phyloP scores from a whole-genome alignment of 805 yeast genomes.

The Cyberlindnera samutprakarnensis region DNA sequence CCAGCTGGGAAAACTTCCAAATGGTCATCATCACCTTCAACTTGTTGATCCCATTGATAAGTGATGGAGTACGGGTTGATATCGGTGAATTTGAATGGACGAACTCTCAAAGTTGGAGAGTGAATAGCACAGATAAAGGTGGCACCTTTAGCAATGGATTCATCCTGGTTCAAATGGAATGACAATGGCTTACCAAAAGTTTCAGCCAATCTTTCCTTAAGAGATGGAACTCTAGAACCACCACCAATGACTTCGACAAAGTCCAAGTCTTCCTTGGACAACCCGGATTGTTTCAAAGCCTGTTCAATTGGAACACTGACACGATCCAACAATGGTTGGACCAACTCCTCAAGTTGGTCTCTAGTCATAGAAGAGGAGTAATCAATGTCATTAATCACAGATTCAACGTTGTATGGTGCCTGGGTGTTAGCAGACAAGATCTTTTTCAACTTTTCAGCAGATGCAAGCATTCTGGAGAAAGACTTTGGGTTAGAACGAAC shows the following conservation, averaged over 20 bases:
- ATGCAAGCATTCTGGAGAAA: slow-evolving; percentile 82
- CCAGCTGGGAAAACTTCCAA: slow-evolving; percentile 97
- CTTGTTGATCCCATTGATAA: slow-evolving; percentile 90
- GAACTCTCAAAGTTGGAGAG: slow-evolving; percentile 96
- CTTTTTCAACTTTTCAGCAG: slow-evolving; percentile 92
- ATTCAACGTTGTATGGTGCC: slow-evolving; percentile 93
- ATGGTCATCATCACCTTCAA: slow-evolving; percentile 81
- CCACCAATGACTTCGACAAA: slow-evolving; percentile 97
- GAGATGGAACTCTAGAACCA: slow-evolving; percentile 92
- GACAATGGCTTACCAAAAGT: slow-evolving; percentile 82
- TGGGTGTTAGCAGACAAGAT: slow-evolving; percentile 91
- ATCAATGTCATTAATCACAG: slow-evolving; percentile 95
- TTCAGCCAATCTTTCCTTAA: slow-evolving; percentile 74
- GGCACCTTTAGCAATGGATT: slow-evolving; percentile 98
- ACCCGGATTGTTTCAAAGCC: slow-evolving; percentile 76
- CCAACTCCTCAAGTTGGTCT: slow-evolving; percentile 87
- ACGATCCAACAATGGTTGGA: slow-evolving; percentile 73
- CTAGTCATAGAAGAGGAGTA: slow-evolving; percentile 84
- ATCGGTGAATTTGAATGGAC: slow-evolving; percentile 98
- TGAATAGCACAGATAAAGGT: slow-evolving; percentile 98
- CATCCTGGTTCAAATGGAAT: slow-evolving; percentile 96
- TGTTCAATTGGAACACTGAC: slow-evolving; percentile 68
- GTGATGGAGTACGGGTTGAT: slow-evolving; percentile 87
- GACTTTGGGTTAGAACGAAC: slow-evolving; percentile 91
- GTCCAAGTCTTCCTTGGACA: slow-evolving; percentile 69